Evolutionary conservation across 805 yeast genomes (phyloP), one percentile per base, ranked within the genome.

Genomic region (Candida boidinii): DNA sequence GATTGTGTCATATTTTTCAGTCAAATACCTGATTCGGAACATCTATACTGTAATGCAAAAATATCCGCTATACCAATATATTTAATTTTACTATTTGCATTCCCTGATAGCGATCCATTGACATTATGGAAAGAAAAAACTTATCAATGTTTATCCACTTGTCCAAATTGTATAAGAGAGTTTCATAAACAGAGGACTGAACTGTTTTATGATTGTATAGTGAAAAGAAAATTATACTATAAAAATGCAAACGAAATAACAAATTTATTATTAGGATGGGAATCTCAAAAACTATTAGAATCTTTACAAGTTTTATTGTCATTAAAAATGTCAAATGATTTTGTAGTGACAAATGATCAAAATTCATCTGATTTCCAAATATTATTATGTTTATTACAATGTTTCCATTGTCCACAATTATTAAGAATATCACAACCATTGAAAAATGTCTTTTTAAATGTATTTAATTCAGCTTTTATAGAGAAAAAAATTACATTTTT

Each of bases 101-200:
- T 41, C 9, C 41, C 45, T 3, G 42, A 44, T 12, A 32, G 38
- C 6, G 43, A 39, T 14, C 25, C 38, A 13, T 37, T 43, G 13
- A 17, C 19, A 6, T 34, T 36, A 10, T 26, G 43, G 25, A 34
- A 41, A 25, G 1, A n/a, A 10, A 23, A 35, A 23, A 28, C 44
- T 29, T 34, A 46, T 10, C 24, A 53, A 1, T 56, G 66, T 17
- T 52, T 81, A 11, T 53, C 58, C 23, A 37, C 48, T 4, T 82
- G 92, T 53, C 56, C 63, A 3, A 54, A 63, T 5, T 82, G 92
- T 53, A 56, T 76, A 5, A 39, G 58, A 16, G 53, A 62, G 20
- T 81, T 76, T 43, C 73, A 75, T 37, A 50, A 59, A 26, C 75
- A 76, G 4, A 64, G 77, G 43, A 65, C 74, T 11, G 54, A 56